Percentiles rank a stretch among this genome's conserved stretches.
Conservation (phyloP, 306 rosid species). For the Gastrolobium villosum region DNA sequence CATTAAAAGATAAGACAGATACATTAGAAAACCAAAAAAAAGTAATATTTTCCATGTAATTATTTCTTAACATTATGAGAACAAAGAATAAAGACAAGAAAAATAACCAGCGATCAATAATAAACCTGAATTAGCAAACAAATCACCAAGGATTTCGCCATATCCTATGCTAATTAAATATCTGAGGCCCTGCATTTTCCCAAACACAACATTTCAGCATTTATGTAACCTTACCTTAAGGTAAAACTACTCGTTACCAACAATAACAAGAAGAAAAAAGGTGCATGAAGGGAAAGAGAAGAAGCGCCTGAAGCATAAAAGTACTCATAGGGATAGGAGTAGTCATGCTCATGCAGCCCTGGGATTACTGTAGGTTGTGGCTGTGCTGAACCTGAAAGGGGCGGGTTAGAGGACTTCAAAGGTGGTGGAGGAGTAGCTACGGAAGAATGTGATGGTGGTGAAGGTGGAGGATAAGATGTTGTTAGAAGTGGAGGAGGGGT, state of each 20-base stretch:
- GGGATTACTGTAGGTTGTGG: slow-evolving; percentile 54
- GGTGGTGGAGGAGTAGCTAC: slow-evolving; percentile 65
- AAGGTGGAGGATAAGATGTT: slow-evolving; percentile 13
- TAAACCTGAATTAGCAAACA: slow-evolving; percentile 13
- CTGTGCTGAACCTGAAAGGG: slow-evolving; percentile 58
- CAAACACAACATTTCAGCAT: slow-evolving; percentile 1
- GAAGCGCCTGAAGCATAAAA: slow-evolving; percentile 63
- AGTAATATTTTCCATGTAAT: not conserved
- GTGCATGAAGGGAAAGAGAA: slow-evolving; percentile 45
- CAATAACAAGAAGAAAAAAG: slow-evolving; percentile 13
- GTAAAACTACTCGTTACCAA: slow-evolving; percentile 34
- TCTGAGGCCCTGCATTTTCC: slow-evolving; percentile 19
- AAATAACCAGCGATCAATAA: not conserved
- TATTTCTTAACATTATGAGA: not conserved
- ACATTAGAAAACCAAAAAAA: not conserved
- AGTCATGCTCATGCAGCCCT: slow-evolving; percentile 61
- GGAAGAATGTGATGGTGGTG: slow-evolving; percentile 50
- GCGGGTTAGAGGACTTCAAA: slow-evolving; percentile 44
- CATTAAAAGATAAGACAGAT: not conserved
- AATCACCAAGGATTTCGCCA: slow-evolving; percentile 3
- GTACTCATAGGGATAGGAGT: slow-evolving; percentile 70
- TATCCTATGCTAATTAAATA: slow-evolving; percentile 26
- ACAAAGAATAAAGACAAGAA: not conserved
- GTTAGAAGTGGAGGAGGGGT: slow-evolving; percentile 17
- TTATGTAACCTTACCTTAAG: not conserved